Base-by-base conservation (phyloP, 176 grass and related monocot species). In the Calamus simplicifolius region DNA sequence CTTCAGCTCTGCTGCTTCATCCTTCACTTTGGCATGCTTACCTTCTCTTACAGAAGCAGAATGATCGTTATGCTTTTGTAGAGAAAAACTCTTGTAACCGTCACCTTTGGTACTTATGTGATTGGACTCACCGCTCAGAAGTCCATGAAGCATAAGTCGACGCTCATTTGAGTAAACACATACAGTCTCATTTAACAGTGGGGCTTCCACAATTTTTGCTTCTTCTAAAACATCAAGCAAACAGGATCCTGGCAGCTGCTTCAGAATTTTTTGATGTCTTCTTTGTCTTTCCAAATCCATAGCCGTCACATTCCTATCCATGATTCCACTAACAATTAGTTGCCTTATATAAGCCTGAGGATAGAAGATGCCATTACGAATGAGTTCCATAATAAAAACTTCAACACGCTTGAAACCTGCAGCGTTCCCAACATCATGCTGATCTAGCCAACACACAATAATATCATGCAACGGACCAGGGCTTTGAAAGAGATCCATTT, bases 321-420 rank as follows among this genome's bases (percentile, higher is more conserved):
- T 85, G 50, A 98, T 71, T 53, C 94, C 94, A 73, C 94, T 98
- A 61, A 92, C 79, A 69, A 98, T 98, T 60, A 98, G 79, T 63
- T 98, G 94, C 68, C 94, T 88, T 17, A 92, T 84, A 85, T 98
- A 98, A 70, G 85, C 94, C 56, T 89, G 84, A 57, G 94, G 94
- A 81, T 71, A 85, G 69, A 98, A 93, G 69, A 98, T 82, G 49
- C 94, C 88, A 78, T 58, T 86, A 59, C 76, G 72, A 61, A 93
- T 81, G 61, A 92, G 79, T 82, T 98, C 94, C 69, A 87, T 64
- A 12, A 98, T 68, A 68, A 98, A 70, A 79, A 72, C 69, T 68
- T 98, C 76, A 48, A 92, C 81, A 19, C 78, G 71, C 58, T 75
- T 98, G 58, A 80, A 88, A 66, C 93, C 88, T 58, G 71, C 80